Evolutionary conservation across 495 filamentous ascomycete species (phyloP), one percentile per base, ranked within the genome.

Genomic region (Penicillium coffeae): DNA sequence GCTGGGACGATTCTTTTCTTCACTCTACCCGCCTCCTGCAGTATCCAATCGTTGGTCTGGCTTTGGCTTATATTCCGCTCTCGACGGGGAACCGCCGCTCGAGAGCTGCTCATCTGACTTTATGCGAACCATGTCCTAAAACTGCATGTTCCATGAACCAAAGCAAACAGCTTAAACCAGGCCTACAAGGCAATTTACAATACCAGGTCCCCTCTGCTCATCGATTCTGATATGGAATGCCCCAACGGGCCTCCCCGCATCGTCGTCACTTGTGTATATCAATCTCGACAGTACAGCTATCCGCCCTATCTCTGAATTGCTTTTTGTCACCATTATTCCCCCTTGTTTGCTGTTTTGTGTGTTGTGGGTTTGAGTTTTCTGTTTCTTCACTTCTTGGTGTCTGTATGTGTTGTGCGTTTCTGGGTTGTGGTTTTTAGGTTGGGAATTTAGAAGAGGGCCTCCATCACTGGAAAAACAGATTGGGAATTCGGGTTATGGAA

Each of bases 381-480:
- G 34, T 27, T 12, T 32, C 38, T 30, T 14, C 30, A 15, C 35
- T 48, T 39, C 51, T 25, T 56, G 57, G 54, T 64, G 52, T 64
- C 50, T 56, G 21, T 56, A 44, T 51, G 51, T 38, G 44, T 52
- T 53, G 58, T 47, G 55, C 47, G 47, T 49, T 56, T 55, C 41
- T 51, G 59, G 62, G 54, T 60, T 65, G 22, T 40, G 38, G 16
- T 30, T 10, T 40, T 51, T 48, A 48, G 59, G 58, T 47, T 65
- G 53, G 58, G 54, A 58, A 53, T 47, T 64, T 67, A 67, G 62
- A 45, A 64, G 64, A 51, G 55, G 60, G 47, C 55, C 45, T 68
- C 64, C 64, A 62, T 68, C 64, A 64, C 58, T 68, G 64, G 60
- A 64, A 64, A 63, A 63, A 64, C 55, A 54, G 41, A 51, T 54